Evolutionary conservation across 768 basidiomycete genomes (phyloP).

Genomic region (Mycena vulgaris): DNA sequence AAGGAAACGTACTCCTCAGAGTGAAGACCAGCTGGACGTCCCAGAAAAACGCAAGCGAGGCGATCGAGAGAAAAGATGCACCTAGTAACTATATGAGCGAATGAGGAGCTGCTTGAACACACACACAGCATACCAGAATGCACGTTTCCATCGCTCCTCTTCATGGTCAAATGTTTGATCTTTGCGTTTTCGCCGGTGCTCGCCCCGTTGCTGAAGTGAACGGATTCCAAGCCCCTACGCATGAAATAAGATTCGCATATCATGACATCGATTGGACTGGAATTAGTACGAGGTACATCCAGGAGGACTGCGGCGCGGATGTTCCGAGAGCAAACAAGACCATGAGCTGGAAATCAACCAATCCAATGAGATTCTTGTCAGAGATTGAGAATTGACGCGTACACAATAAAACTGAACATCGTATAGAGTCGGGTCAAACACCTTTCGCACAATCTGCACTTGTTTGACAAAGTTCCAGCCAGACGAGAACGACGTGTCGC

Average conservation of each 20-base stretch:
- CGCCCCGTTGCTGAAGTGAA: slow-evolving; percentile 67
- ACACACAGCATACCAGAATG: slow-evolving; percentile 55
- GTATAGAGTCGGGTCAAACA: slow-evolving; percentile 52
- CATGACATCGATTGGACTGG: background rate
- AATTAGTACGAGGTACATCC: slow-evolving; percentile 45
- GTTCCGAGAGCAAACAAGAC: slow-evolving; percentile 55
- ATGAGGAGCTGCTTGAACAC: background rate
- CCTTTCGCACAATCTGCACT: slow-evolving; percentile 62
- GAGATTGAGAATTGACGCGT: slow-evolving; percentile 12
- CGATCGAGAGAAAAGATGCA: slow-evolving; percentile 50
- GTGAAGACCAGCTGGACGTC: slow-evolving; percentile 63
- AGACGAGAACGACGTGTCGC: slow-evolving; percentile 48
- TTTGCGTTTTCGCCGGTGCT: slow-evolving; percentile 58
- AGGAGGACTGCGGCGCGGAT: slow-evolving; percentile 59
- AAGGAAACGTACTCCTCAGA: slow-evolving; percentile 62
- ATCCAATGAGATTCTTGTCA: too few relatives aligned
- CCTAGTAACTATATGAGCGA: slow-evolving; percentile 45
- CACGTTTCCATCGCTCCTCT: slow-evolving; percentile 66
- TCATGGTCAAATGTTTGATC: slow-evolving; percentile 46
- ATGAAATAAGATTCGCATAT: background rate
- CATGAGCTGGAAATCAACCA: slow-evolving; percentile 48
- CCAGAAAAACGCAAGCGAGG: slow-evolving; percentile 54
- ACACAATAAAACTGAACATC: slow-evolving; percentile 65
- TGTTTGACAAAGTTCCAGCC: slow-evolving; percentile 68
- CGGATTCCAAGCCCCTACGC: slow-evolving; percentile 60